Percentiles rank a stretch among this genome's conserved stretches.
These are phyloP conservation scores for Picochlorum sp. DNA, from an alignment of 139 green algal genomes.

Conservation along the genomic window DNA sequence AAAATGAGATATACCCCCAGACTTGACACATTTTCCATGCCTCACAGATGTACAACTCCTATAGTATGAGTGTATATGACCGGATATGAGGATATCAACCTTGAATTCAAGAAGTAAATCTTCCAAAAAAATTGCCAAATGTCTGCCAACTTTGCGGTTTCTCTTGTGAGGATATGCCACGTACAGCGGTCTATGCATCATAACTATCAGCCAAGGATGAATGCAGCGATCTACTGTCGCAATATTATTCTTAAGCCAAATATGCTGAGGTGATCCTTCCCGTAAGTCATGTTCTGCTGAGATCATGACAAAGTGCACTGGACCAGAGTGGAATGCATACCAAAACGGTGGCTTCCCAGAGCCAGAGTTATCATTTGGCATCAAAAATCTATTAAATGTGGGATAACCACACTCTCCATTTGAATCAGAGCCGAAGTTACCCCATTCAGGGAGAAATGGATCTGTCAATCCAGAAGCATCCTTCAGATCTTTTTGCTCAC, in stretches of 20 bases:
- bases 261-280: conserved; percentile 25
- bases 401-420: conserved; percentile 64
- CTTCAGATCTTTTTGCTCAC: not conserved
- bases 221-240: conserved; percentile 26
- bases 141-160: conserved; percentile 10
- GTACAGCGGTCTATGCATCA: conserved; percentile 58
- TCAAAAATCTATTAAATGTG: conserved; percentile 33
- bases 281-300: conserved; percentile 60
- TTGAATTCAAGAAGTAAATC: conserved; percentile 4
- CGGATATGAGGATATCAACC: conserved; percentile 49
- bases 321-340: conserved; percentile 69
- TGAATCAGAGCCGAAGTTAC: conserved; percentile 15
- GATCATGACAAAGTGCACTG: conserved; percentile 69
- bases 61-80: conserved; percentile 65
- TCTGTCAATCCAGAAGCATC: not conserved
- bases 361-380: conserved; percentile 4
- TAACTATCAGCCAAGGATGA: conserved; percentile 64
- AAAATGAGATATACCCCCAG: not conserved
- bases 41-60: conserved; percentile 35
- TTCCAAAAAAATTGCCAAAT: conserved; percentile 13
- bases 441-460: conserved; percentile 1
- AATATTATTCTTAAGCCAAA: conserved; percentile 33
- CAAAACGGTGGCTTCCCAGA: conserved; percentile 7
- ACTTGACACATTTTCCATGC: not conserved
- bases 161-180: conserved; percentile 18